These are phyloP conservation scores for Saccharomyces hybrid DNA, from an alignment of 1,139 yeast species.

Conservation along the genomic window DNA sequence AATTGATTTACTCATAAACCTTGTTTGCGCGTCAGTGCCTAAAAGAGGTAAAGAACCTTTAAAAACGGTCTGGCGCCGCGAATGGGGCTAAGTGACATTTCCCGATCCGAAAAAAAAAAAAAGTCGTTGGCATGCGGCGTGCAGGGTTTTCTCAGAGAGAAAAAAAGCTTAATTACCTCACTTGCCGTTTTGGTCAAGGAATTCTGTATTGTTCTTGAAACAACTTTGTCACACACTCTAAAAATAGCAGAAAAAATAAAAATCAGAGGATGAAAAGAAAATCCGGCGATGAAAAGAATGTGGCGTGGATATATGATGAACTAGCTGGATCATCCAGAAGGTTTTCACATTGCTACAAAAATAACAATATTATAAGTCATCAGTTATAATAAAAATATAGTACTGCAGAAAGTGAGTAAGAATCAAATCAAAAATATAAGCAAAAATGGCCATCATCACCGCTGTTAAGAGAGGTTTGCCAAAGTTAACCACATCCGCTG, in stretches of 20 bases:
- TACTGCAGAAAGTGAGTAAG: neutral
- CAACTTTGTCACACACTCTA: neutral
- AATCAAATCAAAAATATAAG: neutral
- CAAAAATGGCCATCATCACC: neutral
- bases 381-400: neutral
- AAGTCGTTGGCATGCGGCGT: too few species aligned
- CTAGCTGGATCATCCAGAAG: neutral
- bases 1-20: neutral
- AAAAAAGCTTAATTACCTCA: neutral
- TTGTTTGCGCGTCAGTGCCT: neutral
- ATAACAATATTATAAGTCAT: neutral
- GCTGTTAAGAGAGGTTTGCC: conserved; percentile 4
- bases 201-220: neutral
- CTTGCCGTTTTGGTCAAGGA: neutral
- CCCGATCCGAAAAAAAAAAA: neutral
- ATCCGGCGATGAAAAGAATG: neutral
- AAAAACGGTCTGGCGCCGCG: neutral
- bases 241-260: too few species aligned
- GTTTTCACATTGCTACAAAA: neutral
- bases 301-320: neutral
- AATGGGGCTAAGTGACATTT: neutral
- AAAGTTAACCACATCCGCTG: neutral
- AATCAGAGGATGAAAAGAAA: neutral
- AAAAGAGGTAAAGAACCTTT: neutral
- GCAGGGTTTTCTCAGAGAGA: neutral